phyloP scores from a whole-genome alignment of 768 basidiomycete species.

The Hydnomerulius pinastri region DNA sequence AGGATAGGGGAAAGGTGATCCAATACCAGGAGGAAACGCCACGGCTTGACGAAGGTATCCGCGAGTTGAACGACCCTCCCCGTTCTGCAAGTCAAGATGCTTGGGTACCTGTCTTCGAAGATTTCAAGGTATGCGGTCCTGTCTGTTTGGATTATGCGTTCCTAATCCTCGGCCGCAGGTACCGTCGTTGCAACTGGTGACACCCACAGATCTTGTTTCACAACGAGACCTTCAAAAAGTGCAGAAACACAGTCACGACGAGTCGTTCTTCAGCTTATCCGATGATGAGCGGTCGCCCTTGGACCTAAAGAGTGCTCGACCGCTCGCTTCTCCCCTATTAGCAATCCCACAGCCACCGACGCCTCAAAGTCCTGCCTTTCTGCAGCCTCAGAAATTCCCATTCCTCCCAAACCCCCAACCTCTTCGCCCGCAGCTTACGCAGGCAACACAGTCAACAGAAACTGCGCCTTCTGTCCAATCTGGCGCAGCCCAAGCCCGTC shows the following conservation, averaged over 20 bases:
- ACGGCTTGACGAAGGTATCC: constrained; percentile 25
- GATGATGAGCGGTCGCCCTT: constrained; percentile 8
- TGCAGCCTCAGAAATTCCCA: background rate
- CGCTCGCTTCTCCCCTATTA: constrained; percentile 40
- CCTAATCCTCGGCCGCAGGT: constrained; percentile 16
- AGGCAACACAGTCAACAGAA: background rate
- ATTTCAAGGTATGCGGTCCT: constrained; percentile 15
- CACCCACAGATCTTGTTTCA: constrained; percentile 19
- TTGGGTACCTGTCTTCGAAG: constrained; percentile 21
- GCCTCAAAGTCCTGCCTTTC: constrained; percentile 32
- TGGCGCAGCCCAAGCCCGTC: constrained; percentile 10
- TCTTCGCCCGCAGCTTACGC: background rate
- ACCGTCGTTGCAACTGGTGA: constrained; percentile 15
- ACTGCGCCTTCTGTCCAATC: background rate
- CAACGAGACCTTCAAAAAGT: constrained; percentile 7
- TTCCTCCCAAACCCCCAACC: background rate
- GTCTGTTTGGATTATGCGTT: background rate
- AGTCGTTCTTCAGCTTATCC: constrained; percentile 7
- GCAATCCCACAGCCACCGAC: constrained; percentile 42
- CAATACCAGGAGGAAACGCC: constrained; percentile 51
- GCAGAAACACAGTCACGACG: constrained; percentile 4
- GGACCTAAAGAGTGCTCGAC: background rate
- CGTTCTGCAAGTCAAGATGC: constrained; percentile 18
- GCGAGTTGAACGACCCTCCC: constrained; percentile 1
- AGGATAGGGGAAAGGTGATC: constrained; percentile 23